Evolutionary conservation across 1,284 basidiomycete species (phyloP), one percentile per base, ranked within the genome.

Genomic region (Austropuccinia psidii): DNA sequence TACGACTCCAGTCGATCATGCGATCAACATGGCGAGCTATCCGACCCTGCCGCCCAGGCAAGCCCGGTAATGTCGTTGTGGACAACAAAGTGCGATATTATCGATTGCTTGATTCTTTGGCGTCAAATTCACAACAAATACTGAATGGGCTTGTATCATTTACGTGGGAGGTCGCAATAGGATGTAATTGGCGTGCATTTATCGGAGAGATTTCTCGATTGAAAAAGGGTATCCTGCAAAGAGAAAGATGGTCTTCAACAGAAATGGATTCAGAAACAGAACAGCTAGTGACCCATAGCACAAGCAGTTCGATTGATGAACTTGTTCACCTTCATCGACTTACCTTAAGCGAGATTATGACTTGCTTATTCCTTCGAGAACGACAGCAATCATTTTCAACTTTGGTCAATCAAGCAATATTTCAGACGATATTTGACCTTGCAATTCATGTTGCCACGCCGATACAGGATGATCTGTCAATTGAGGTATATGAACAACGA

Each of bases 91-190:
- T 45, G 11, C 24, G 21, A 5, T 66, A 50, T 33, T 27, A 35
- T 17, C 27, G 52, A 4, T 1, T 33, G 21, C 24, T 73, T 8
- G 43, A 52, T 31, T 24, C 54, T 2, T 39, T 73, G 8, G 49
- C 50, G 24, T 27, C 47, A 6, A 31, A 57, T 62, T 73, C 43
- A 27, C 69, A 73, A 27, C 69, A 49, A 35, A 29, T 73, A 9
- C 43, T 73, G 7, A 49, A 73, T 41, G 69, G 69, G 1, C 35
- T 73, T 7, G 49, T 61, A 11, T 73, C 69, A 21, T 73, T 61
- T 47, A 64, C 69, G 4, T 62, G 69, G 58, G 69, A 73, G 15
- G 45, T 73, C 11, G 69, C 69, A 19, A 52, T 73, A 15, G 69
- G 37, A 24, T 35, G 11, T 9, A 62, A 60, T 52, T 73, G 69